Base-by-base conservation (phyloP, 257 asterid species). In the Salvia splendens region DNA sequence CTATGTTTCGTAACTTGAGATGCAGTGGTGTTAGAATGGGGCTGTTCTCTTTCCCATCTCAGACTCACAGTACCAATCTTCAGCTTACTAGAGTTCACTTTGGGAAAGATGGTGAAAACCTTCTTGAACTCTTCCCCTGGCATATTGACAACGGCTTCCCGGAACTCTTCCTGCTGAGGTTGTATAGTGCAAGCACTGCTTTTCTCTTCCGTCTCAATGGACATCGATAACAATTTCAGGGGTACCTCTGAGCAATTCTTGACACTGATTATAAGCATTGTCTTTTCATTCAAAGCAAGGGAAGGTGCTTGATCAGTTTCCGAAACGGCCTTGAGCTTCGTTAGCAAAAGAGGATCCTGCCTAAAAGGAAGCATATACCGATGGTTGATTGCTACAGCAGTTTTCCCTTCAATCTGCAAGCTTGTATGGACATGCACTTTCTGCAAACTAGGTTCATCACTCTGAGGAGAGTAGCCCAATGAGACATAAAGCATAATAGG, bases 101-200 rank as follows among this genome's bases (percentile, higher is more conserved):
- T 84, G 5, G 99, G 96, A 68, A 78, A 75, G 73, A 94, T 72
- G 1, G 80, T 68, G 78, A 94, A 94, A 53, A 87, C 88, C 84
- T 94, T 89, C 86, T 83, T 94, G 75, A 88, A 94, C 79, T 85
- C 97, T 72, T 89, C 97, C 20, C 97, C 97, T 1, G 97, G 95
- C 72, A 80, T 90, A 61, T 91, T 86, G 70, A 79, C 78, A 12
- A 82, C 68, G 5, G 83, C 74, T 61, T 84, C 81, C 65, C 30
- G 50, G 24, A 78, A 83, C 64, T 78, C 87, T 64, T 81, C 86
- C 24, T 78, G 75, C 79, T 71, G 79, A 49, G 88, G 92, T 61
- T 72, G 79, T 62, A 90, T 71, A 43, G 52, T 50, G 80, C 90
- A 86, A 4, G 67, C 69, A 20, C 69, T 74, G 38, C 73, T 76